Conservation (phyloP, 2,329 filamentous ascomycete species). For the Aschersonia sp. region DNA sequence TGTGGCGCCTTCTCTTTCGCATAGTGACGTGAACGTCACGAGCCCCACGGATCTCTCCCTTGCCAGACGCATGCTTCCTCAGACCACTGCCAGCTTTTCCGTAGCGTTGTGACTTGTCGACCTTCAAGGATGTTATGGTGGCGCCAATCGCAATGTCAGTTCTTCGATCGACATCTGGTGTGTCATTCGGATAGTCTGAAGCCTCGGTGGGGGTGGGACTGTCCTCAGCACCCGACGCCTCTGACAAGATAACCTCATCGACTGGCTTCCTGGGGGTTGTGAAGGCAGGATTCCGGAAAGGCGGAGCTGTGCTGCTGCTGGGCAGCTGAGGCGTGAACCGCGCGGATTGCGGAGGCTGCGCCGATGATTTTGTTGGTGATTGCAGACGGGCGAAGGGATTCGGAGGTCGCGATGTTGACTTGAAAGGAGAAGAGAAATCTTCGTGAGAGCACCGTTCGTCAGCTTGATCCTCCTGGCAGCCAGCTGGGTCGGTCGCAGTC, state of each 20-base stretch:
- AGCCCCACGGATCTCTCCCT: conserved; percentile 47
- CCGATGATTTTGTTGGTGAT: conserved; percentile 26
- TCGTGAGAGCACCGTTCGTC: not conserved
- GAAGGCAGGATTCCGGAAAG: conserved; percentile 50
- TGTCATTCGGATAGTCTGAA: conserved; percentile 37
- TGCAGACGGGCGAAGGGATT: conserved; percentile 21
- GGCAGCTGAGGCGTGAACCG: conserved; percentile 30
- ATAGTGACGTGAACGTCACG: conserved; percentile 21
- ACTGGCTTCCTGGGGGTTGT: conserved; percentile 46
- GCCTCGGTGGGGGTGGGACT: conserved; percentile 44
- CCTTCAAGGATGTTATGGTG: conserved; percentile 30
- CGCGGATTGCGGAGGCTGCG: conserved; percentile 24
- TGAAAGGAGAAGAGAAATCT: conserved; percentile 25
- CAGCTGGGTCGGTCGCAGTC: too few relatives aligned
- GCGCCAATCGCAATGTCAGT: conserved; percentile 26
- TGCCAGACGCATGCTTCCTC: conserved; percentile 34
- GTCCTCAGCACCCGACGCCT: conserved; percentile 42
- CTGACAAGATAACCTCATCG: conserved; percentile 37
- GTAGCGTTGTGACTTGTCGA: conserved; percentile 31
- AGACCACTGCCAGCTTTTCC: conserved; percentile 23
- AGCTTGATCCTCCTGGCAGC: not conserved
- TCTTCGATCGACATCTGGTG: conserved; percentile 34
- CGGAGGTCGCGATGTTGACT: conserved; percentile 14
- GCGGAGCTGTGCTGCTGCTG: conserved; percentile 27
- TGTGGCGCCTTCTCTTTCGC: conserved; percentile 39